These are phyloP conservation scores for Aspergillus sclerotioniger DNA, from an alignment of 495 filamentous ascomycete species.

Conservation along the genomic window DNA sequence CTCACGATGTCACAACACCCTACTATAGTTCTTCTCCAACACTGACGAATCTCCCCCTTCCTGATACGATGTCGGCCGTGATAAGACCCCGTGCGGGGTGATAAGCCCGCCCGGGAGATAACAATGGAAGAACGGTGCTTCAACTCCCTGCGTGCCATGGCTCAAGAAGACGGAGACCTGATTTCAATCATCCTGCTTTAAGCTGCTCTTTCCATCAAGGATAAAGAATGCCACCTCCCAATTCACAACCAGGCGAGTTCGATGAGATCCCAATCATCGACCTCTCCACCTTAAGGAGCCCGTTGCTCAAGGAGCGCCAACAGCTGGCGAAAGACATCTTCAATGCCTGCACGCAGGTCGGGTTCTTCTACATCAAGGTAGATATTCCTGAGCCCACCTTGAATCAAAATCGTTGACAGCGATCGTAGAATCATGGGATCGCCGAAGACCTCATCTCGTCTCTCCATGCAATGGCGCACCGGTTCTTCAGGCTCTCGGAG, in stretches of 20 bases:
- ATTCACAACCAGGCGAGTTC: slow-evolving; percentile 14
- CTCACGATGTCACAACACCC: neutral
- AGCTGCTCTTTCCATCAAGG: too few species aligned
- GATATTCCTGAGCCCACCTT: neutral
- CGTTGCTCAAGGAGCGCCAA: slow-evolving; percentile 27
- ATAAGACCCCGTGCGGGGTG: neutral
- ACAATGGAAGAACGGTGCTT: too few species aligned
- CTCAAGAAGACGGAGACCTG: too few species aligned
- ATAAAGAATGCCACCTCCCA: too few species aligned
- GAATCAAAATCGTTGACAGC: neutral
- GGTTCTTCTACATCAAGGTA: slow-evolving; percentile 57
- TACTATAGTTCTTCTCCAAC: too few species aligned
- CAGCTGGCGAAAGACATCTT: slow-evolving; percentile 38
- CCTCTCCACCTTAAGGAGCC: slow-evolving; percentile 28
- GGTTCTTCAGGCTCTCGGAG: slow-evolving; percentile 47
- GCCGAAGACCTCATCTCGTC: slow-evolving; percentile 31
- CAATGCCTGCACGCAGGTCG: slow-evolving; percentile 50
- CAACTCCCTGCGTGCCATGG: too few species aligned
- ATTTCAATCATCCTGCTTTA: too few species aligned
- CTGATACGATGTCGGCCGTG: neutral
- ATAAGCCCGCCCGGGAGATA: too few species aligned
- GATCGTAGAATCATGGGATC: slow-evolving; percentile 36
- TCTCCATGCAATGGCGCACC: slow-evolving; percentile 39
- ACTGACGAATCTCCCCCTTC: too few species aligned
- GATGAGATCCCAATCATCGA: slow-evolving; percentile 43